Evolutionary conservation across 257 asterid genomes (phyloP), one percentile per base, ranked within the genome.

Genomic region (Solanum sitiens): DNA sequence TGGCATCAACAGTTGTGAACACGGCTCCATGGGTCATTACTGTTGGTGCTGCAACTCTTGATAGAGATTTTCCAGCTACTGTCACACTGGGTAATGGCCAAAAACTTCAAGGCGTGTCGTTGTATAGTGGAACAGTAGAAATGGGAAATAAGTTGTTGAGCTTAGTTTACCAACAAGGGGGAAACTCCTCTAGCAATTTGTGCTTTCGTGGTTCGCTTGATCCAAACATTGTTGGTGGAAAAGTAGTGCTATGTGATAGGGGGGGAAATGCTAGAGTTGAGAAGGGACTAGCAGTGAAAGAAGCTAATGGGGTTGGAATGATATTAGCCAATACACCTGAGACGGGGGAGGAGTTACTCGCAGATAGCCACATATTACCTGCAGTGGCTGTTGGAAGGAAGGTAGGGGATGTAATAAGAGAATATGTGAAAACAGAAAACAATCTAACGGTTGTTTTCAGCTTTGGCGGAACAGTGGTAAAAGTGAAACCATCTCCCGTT

Each of bases 21-120:
- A 80, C 91, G n/a, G 93, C 93, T 32, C 94, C 94, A 3, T 92
- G 93, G 94, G 87, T 90, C 25, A 88, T 90, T 88, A 90, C 94
- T n/a, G 94, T 92, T 8, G 94, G 94, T 0, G 94, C 94, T 4
- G 94, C 93, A 2, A 90, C 93, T 2, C 87, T 92, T 6, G 94
- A 92, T 20, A 83, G 94, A 11, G 94, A 92, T 50, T 92, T 92
- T 79, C 94, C 94, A 1, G 92, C 94, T 63, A 86, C 35, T 42
- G 89, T 88, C 42, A 40, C 42, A 7, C 27, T 92, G 20, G 94
- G 93, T 8, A 90, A 88, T 63, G 90, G 90, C 6, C 87, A 87
- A 18, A 82, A 74, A 35, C 87, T 87, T 50, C 50, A 90, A 0
- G 94, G 94, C 4, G 91, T 87, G 47, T 90, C 93, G 4, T 76